Evolutionary conservation across 2,329 filamentous ascomycete species (phyloP).

Genomic region (Talaromyces sp.): DNA sequence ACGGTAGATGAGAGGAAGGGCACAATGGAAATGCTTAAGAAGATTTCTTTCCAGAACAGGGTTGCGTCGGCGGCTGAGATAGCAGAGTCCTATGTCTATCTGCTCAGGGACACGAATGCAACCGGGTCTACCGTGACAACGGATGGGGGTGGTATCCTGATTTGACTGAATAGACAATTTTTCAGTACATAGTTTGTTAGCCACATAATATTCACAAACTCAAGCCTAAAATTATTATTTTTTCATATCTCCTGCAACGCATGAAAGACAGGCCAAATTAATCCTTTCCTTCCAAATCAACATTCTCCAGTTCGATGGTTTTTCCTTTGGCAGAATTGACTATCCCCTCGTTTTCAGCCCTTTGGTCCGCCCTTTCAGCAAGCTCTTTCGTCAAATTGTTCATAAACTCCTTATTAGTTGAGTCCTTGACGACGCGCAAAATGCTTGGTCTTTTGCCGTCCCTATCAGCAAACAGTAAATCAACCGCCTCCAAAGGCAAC

Average conservation of each 20-base stretch:
- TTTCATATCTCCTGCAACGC: neutral
- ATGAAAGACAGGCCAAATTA: neutral
- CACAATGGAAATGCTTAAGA: neutral
- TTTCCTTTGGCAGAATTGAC: neutral
- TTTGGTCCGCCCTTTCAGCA: slow-evolving; percentile 4
- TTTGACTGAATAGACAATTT: neutral
- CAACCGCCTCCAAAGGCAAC: slow-evolving; percentile 40
- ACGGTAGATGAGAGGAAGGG: neutral
- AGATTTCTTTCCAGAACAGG: slow-evolving; percentile 22
- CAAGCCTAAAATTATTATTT: neutral
- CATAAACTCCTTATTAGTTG: slow-evolving; percentile 2
- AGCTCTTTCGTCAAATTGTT: slow-evolving; percentile 4
- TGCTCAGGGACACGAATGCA: slow-evolving; percentile 27
- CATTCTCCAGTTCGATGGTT: neutral
- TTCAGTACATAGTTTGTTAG: neutral
- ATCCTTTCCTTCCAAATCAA: neutral
- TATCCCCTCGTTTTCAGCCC: neutral
- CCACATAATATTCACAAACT: neutral
- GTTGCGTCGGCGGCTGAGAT: slow-evolving; percentile 39
- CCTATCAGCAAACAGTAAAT: slow-evolving; percentile 35
- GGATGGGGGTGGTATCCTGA: slow-evolving; percentile 23
- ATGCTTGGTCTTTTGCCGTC: slow-evolving; percentile 6
- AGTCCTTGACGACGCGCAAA: slow-evolving; percentile 5
- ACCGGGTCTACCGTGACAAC: slow-evolving; percentile 40
- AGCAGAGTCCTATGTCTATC: slow-evolving; percentile 45